Base-by-base conservation (phyloP, 495 filamentous ascomycete species). In the Penicillium dipodomyicola region DNA sequence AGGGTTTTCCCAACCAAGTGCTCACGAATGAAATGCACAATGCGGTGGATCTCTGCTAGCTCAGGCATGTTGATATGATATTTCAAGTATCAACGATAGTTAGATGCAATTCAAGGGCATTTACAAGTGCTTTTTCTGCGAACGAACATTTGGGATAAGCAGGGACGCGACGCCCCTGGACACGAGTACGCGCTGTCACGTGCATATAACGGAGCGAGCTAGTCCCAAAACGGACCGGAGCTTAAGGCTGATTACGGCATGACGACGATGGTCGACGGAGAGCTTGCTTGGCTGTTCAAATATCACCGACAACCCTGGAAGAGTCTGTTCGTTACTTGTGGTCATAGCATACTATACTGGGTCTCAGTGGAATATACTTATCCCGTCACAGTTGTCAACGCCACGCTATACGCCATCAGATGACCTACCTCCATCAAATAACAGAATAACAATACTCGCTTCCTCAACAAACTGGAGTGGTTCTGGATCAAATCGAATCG, bases 1-100 rank as follows among this genome's bases (percentile, higher is more conserved):
- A 97, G 84, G 4, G 83, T 92, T 75, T 89, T 93, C 25, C 90
- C 90, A 22, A 94, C 88, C 25, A 96, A 73, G 69, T 92, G 84
- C 49, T 87, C 85, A 40, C 84, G 85, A 35, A 98, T 81, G 69
- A 83, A 93, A 64, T 94, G 86, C 32, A 94, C 89, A 52, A 93
- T 81, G 17, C 94, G 90, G 15, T 91, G 88, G 54, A 98, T 86
- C 79, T 94, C 90, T 22, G 87, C 87, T 49, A 92, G 86, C 52
- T 94, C 90, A 58, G 90, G 90, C 90, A 94, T 94, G 14, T 40
- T 72, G 35, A n/a, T 30, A 39, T 35, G 46, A 27, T 19, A 5
- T 37, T 14, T 44, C 23, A 44, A 32, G 11, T 15, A 20, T n/a
- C 15, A 27, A 33, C 8, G 15, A 1, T 17, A 42, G 42, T n/a